phyloP scores from a whole-genome alignment of 2,329 filamentous ascomycete genomes.

The Piedraia hortae region DNA sequence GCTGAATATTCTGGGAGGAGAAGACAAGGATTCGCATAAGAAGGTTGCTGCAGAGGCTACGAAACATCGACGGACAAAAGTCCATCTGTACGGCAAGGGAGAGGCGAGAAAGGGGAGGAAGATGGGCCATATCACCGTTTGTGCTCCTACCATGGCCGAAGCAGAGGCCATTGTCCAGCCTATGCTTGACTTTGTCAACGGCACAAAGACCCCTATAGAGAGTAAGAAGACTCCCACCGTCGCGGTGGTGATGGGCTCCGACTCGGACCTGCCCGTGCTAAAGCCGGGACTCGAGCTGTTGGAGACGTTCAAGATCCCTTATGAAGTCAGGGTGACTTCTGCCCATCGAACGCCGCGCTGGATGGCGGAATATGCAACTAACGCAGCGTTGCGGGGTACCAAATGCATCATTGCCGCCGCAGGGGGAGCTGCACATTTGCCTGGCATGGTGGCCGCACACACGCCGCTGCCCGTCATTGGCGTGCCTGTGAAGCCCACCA shows the following conservation, averaged over 20 bases:
- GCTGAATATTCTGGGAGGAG: slow-evolving; percentile 54
- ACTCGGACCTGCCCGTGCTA: slow-evolving; percentile 45
- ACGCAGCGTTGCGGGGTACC: slow-evolving; percentile 14
- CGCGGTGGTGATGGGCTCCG: slow-evolving; percentile 60
- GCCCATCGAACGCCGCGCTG: slow-evolving; percentile 28
- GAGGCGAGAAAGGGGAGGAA: slow-evolving; percentile 66
- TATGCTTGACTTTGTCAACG: slow-evolving; percentile 35
- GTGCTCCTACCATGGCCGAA: slow-evolving; percentile 36
- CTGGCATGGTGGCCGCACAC: slow-evolving; percentile 24
- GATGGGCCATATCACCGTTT: slow-evolving; percentile 80
- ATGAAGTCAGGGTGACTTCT: slow-evolving; percentile 47
- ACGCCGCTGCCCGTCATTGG: slow-evolving; percentile 24
- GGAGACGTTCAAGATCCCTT: slow-evolving; percentile 41
- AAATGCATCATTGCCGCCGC: slow-evolving; percentile 22
- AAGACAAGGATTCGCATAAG: slow-evolving; percentile 34
- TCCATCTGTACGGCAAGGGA: slow-evolving; percentile 82
- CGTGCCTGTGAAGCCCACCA: slow-evolving; percentile 22
- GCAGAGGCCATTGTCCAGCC: slow-evolving; percentile 41
- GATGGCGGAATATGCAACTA: slow-evolving; percentile 19
- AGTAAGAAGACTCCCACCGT: slow-evolving; percentile 27
- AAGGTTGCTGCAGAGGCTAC: slow-evolving; percentile 29
- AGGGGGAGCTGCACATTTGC: slow-evolving; percentile 24
- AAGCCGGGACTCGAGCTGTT: slow-evolving; percentile 38
- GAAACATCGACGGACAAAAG: slow-evolving; percentile 25
- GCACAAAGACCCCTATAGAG: slow-evolving; percentile 9